Conservation (phyloP, 257 asterid genomes). For the Echium plantagineum region DNA sequence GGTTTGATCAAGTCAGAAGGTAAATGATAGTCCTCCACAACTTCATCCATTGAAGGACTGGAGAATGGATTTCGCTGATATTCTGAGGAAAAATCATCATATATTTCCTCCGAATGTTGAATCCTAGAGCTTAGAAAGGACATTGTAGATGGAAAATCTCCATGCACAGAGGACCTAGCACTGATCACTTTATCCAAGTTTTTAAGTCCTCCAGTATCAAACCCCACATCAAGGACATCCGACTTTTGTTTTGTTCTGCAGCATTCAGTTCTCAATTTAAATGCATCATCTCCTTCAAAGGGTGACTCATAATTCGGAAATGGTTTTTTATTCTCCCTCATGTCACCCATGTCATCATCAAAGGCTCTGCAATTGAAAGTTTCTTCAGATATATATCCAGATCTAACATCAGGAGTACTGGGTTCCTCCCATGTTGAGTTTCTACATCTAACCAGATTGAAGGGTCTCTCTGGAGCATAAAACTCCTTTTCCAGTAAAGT, state of each 20-base stretch:
- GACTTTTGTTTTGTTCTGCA: conserved; percentile 17
- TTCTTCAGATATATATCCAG: conserved; percentile 14
- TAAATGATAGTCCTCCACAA: conserved; percentile 13
- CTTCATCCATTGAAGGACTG: conserved; percentile 14
- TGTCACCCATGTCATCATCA: conserved; percentile 24
- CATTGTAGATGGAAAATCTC: conserved; percentile 21
- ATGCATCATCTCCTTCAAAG: conserved; percentile 26
- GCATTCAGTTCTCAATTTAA: conserved; percentile 26
- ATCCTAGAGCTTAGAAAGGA: conserved; percentile 26
- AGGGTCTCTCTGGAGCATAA: conserved; percentile 21
- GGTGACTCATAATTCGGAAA: conserved; percentile 28
- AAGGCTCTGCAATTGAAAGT: conserved; percentile 15
- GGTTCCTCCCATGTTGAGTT: conserved; percentile 30
- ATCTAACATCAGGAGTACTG: conserved; percentile 19
- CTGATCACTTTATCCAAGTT: conserved; percentile 16
- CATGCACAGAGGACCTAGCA: conserved; percentile 21
- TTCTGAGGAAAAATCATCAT: conserved; percentile 16
- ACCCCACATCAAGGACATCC: conserved; percentile 24
- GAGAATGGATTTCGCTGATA: conserved; percentile 21
- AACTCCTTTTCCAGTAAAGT: conserved; percentile 14
- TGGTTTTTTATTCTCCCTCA: conserved; percentile 26
- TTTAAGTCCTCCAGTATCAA: conserved; percentile 18
- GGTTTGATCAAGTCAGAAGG: conserved; percentile 21
- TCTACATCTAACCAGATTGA: conserved; percentile 16
- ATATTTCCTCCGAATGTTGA: conserved; percentile 20